These are phyloP conservation scores for Brassica balearica DNA, from an alignment of 441 rosid species.

Conservation along the genomic window DNA sequence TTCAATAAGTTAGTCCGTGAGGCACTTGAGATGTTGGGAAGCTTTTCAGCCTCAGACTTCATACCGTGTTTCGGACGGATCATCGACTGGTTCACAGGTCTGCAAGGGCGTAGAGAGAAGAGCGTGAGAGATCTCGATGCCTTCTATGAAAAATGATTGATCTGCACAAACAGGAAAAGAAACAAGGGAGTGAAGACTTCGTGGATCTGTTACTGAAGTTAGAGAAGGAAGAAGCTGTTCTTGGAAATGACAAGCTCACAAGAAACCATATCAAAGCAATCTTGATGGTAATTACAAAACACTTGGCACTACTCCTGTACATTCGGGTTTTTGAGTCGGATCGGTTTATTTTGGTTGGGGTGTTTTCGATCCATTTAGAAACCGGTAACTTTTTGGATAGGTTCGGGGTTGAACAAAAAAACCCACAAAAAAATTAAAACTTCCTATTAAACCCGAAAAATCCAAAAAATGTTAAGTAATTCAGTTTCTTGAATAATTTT, in stretches of 20 bases:
- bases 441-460: too few relatives aligned
- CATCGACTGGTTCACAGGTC: constrained; percentile 49
- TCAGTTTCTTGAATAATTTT: too few relatives aligned
- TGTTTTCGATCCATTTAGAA: not conserved
- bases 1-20: constrained; percentile 49
- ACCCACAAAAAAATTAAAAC: not conserved
- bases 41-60: constrained; percentile 52
- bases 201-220: constrained; percentile 57
- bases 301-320: not conserved
- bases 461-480: too few relatives aligned
- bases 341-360: not conserved
- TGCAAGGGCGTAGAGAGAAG: constrained; percentile 43
- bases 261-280: constrained; percentile 56
- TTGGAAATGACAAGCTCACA: constrained; percentile 39
- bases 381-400: not conserved
- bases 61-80: constrained; percentile 58
- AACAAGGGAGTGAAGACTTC: constrained; percentile 47
- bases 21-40: constrained; percentile 42
- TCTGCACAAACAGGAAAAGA: constrained; percentile 48
- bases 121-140: constrained; percentile 45
- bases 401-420: not conserved
- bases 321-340: not conserved
- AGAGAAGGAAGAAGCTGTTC: constrained; percentile 48
- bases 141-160: constrained; percentile 50
- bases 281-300: constrained; percentile 51